A percentile compares a stretch with the other conserved stretches of the same genome.
Evolutionary conservation across 805 yeast genomes (phyloP).

Genomic region (Komagataella phaffii): DNA sequence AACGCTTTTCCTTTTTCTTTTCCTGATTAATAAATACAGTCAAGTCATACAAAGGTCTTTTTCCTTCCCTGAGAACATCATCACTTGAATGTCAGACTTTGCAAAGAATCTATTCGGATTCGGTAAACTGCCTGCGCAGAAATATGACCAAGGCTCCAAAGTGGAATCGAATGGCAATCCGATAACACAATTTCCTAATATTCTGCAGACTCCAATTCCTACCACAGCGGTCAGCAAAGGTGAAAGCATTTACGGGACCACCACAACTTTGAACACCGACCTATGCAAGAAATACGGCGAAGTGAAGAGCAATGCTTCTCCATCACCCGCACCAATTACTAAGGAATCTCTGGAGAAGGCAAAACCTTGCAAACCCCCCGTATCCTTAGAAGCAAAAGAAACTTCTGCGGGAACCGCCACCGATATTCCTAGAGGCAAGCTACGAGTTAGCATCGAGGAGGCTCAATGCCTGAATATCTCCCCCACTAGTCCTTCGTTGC

Average conservation of each 20-base stretch:
- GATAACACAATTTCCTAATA: slow-evolving; percentile 15
- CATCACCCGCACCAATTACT: slow-evolving; percentile 2
- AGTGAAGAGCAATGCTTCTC: slow-evolving; percentile 3
- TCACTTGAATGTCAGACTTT: slow-evolving; percentile 21
- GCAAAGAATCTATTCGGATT: slow-evolving; percentile 24
- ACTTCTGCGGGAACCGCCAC: slow-evolving; percentile 7
- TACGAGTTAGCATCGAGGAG: slow-evolving; percentile 68
- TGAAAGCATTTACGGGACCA: slow-evolving; percentile 59
- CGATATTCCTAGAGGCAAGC: slow-evolving; percentile 61
- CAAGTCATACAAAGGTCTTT: not conserved
- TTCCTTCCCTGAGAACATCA: not conserved
- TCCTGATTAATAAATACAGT: not conserved
- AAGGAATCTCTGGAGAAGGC: not conserved
- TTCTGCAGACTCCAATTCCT: slow-evolving; percentile 41
- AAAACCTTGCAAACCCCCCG: not conserved
- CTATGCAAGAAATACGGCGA: slow-evolving; percentile 8
- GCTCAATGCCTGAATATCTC: slow-evolving; percentile 57
- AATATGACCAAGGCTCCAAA: slow-evolving; percentile 1
- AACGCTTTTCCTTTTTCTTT: not conserved
- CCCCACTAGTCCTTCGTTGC: slow-evolving; percentile 42
- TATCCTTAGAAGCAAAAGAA: not conserved
- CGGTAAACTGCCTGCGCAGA: slow-evolving; percentile 5
- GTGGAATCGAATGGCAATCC: not conserved
- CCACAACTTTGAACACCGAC: slow-evolving; percentile 23
- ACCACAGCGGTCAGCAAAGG: slow-evolving; percentile 56